Conservation (phyloP, 306 rosid genomes). For the Nissolia schottii region DNA sequence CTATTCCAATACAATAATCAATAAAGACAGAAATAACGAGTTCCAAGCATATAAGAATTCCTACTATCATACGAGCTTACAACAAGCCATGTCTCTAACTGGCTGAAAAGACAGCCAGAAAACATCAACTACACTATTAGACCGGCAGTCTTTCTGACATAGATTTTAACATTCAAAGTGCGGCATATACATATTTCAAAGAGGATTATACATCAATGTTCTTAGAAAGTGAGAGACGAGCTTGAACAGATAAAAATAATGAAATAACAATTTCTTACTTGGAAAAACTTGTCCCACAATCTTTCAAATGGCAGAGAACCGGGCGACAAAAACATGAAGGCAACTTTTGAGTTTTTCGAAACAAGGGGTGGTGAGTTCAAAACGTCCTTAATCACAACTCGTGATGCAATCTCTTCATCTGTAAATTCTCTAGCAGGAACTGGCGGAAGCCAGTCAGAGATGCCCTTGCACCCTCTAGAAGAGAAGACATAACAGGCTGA, state of each 20-base stretch:
- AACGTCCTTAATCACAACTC: constrained; percentile 68
- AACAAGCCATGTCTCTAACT: background rate
- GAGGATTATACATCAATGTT: background rate
- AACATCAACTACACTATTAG: background rate
- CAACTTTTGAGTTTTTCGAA: constrained; percentile 64
- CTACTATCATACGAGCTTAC: background rate
- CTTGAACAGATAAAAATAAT: background rate
- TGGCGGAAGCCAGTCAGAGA: constrained; percentile 89
- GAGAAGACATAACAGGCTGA: constrained; percentile 81
- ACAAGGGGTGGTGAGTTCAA: constrained; percentile 45
- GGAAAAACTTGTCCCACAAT: constrained; percentile 92
- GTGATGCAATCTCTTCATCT: constrained; percentile 83
- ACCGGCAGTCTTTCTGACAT: background rate
- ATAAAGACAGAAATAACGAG: background rate
- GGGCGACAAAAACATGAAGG: constrained; percentile 91
- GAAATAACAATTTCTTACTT: constrained; percentile 49
- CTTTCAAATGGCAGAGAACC: constrained; percentile 85
- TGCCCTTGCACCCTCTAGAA: constrained; percentile 68
- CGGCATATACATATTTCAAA: constrained; percentile 1
- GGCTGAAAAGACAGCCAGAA: background rate
- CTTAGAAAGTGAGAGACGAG: background rate
- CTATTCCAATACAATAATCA: constrained; percentile 3
- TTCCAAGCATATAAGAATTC: background rate
- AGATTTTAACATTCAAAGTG: background rate
- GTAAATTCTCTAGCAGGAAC: constrained; percentile 67